Evolutionary conservation across 345 rosid genomes (phyloP).

Genomic region (Aquilaria yunnanensis): DNA sequence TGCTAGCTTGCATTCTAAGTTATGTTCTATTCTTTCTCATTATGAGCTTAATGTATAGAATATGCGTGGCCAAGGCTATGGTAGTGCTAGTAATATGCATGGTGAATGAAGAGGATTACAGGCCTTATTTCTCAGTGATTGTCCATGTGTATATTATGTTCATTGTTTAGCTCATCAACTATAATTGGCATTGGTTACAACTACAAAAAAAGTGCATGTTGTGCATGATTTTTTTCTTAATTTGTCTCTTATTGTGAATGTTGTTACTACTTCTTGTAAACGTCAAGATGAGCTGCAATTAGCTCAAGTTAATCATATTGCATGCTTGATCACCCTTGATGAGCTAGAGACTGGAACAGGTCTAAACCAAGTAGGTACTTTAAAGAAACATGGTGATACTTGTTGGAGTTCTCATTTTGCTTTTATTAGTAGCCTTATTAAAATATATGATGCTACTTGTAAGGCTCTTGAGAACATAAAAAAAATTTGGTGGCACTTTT

Average conservation of each 20-base stretch:
- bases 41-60: neutral
- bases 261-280: neutral
- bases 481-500: neutral
- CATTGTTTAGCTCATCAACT: too few species aligned
- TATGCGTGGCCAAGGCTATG: slow-evolving; percentile 5
- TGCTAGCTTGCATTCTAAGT: neutral
- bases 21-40: neutral
- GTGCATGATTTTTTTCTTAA: too few species aligned
- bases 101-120: slow-evolving; percentile 6
- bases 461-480: neutral
- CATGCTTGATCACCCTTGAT: neutral
- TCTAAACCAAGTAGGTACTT: neutral
- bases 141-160: too few species aligned
- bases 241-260: neutral
- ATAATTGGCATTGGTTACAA: neutral
- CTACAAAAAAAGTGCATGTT: neutral
- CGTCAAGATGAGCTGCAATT: neutral
- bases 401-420: neutral
- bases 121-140: neutral
- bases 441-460: neutral
- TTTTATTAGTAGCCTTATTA: neutral
- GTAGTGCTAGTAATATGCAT: slow-evolving; percentile 3
- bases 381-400: neutral
- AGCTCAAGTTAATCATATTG: neutral
- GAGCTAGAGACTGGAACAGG: neutral